Base-by-base conservation (phyloP, 208 protist genomes). In the Kentomonas sorsogonicus region DNA sequence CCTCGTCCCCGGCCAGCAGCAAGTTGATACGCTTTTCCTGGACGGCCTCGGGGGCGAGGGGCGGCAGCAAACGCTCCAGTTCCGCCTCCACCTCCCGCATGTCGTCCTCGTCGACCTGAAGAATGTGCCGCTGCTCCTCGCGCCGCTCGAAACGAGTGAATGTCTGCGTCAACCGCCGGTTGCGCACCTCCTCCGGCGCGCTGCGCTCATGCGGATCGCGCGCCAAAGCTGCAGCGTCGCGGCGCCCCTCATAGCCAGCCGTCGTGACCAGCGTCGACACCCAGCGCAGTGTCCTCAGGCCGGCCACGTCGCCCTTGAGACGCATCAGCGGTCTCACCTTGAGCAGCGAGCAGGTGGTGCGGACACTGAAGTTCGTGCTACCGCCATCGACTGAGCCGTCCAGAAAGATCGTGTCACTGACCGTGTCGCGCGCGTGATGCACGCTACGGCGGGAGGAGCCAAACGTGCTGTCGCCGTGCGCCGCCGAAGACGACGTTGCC, bases 31-130 rank as follows among this genome's bases (percentile, higher is more conserved):
- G 81, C 39, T 74, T 70, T 18, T 69, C 69, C 65, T 92, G 85
- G 13, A 47, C 15, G 10, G 84, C 79, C 58, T 95, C 84, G 9
- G 36, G 20, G 5, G 75, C 63, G 25, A 92, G 69, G 3, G 79
- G 76, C 20, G 88, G 88, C 71, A 95, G 65, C 65, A 91, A 62
- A 18, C 50, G 51, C 36, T 60, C 59, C 36, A 95, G 67, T 63
- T 92, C 74, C 16, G 54, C 45, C 64, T 95, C 84, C 29, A 91
- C 75, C 6, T 82, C 88, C 18, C 66, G 63, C 88, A 95, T 95
- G 40, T 89, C 79, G 13, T 55, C 51, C 63, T 93, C 83, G 39
- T 55, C 69, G 16, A 95, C 50, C 40, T 69, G 60, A 13, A 95
- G 60, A 60, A 80, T 58, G 1, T 36, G 44, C 4, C 82, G 79